Evolutionary conservation across 169 alveolate species (phyloP), one percentile per base, ranked within the genome.

Genomic region (Eimeria maxima): DNA sequence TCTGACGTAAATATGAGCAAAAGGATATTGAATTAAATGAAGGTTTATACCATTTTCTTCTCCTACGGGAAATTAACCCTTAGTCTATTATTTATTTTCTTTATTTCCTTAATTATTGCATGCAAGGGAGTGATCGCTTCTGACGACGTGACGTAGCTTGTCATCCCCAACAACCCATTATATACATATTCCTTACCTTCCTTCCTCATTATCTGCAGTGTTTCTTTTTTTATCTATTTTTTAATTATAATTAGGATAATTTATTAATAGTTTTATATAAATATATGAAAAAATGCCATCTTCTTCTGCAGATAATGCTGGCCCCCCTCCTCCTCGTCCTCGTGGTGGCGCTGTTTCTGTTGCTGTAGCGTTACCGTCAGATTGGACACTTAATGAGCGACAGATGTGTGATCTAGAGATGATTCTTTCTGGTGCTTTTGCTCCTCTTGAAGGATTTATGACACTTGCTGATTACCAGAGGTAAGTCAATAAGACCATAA

Each of bases 361-460:
- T 6, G 38, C 86, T 3, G 94, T 95, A 10, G 93, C 63, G 20
- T 73, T 96, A 24, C 97, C 97, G 14, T 60, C 88, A 13, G 97
- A 96, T 42, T 86, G 95, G 96, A 76, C 94, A 13, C 45, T 97
- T 27, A 96, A 63, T 76, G 97, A 96, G 27, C 14, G 97, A 42
- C 93, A 95, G 24, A 60, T 89, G 57, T 96, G 97, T 76, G 97
- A 97, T 13, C 93, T 97, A 22, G 97, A 97, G 42, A 45, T 97
- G 95, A 57, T 96, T 1, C 22, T 97, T 42, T 87, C 71, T 47
- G 97, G 97, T 16, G 97, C 97, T 4, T 63, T 97, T 24, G 96
- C 96, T 29, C 97, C 97, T 47, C 97, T 97, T 38, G 45, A 93
- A 14, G 96, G 97, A 16, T 97, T 86, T 57, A 93, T 97, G 97